phyloP scores from a whole-genome alignment of 2,329 filamentous ascomycete species.

The Lecanicillium sp. region DNA sequence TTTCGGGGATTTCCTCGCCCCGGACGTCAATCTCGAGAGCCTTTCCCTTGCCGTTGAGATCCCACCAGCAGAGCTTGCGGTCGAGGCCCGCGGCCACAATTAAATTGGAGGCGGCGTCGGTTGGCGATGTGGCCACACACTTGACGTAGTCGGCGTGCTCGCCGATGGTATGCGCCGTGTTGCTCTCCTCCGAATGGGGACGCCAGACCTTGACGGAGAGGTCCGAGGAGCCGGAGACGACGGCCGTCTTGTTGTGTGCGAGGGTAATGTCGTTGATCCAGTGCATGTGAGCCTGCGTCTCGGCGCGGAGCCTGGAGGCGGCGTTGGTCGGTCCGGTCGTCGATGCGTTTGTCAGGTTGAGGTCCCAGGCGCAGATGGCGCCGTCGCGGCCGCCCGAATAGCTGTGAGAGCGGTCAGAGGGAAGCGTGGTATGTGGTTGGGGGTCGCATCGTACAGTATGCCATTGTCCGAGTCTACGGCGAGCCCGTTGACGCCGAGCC shows the following conservation, averaged over 20 bases:
- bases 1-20: constrained; percentile 77
- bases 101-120: constrained; percentile 64
- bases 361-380: constrained; percentile 91
- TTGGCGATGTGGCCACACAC: constrained; percentile 70
- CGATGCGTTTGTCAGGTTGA: constrained; percentile 48
- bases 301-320: constrained; percentile 53
- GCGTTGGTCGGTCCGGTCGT: constrained; percentile 32
- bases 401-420: constrained; percentile 40
- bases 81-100: constrained; percentile 92
- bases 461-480: constrained; percentile 77
- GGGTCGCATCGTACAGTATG: constrained; percentile 62
- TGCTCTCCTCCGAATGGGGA: constrained; percentile 57
- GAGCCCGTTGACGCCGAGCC: constrained; percentile 90
- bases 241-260: constrained; percentile 67
- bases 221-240: constrained; percentile 90
- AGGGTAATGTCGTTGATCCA: constrained; percentile 94
- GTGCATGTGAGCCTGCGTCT: constrained; percentile 75
- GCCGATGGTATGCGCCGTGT: constrained; percentile 65
- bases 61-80: constrained; percentile 88
- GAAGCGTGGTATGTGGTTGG: constrained; percentile 20
- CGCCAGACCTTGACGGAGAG: constrained; percentile 91
- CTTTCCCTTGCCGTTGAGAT: constrained; percentile 81
- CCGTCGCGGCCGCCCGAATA: constrained; percentile 96
- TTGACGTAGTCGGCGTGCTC: constrained; percentile 96
- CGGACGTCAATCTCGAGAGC: constrained; percentile 78